Conservation (phyloP, 148 eudicot genomes). For the Vaccinium myrtillus region DNA sequence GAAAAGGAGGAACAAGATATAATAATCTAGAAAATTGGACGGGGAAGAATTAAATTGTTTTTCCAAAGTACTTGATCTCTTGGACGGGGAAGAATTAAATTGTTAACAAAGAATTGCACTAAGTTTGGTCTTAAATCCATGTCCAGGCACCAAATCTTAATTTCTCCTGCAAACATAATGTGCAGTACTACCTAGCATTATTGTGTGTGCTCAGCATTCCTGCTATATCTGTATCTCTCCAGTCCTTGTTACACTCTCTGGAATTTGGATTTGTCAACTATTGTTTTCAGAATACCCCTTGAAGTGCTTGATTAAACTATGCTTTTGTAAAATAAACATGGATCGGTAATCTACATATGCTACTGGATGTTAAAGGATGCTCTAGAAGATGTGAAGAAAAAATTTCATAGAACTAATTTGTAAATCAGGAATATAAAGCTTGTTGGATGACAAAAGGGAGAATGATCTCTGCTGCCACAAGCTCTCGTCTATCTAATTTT, state of each 20-base stretch:
- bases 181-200: not conserved
- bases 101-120: not conserved
- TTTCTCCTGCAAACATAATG: not conserved
- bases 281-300: slow-evolving; percentile 4
- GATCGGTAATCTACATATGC: not conserved
- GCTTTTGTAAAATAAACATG: not conserved
- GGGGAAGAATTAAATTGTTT: too few species aligned
- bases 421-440: not conserved
- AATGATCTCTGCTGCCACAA: not conserved
- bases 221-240: not conserved
- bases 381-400: not conserved
- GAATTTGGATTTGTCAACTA: not conserved
- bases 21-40: too few species aligned
- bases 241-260: not conserved
- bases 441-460: not conserved
- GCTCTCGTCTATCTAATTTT: not conserved
- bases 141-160: not conserved
- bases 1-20: too few species aligned
- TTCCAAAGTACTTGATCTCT: not conserved
- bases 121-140: not conserved
- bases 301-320: not conserved
- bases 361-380: not conserved
- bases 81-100: not conserved
- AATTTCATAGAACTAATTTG: not conserved
- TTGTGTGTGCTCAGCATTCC: not conserved